Evolutionary conservation across 1,284 basidiomycete genomes (phyloP).

Genomic region (Microbotryum scabiosae): DNA sequence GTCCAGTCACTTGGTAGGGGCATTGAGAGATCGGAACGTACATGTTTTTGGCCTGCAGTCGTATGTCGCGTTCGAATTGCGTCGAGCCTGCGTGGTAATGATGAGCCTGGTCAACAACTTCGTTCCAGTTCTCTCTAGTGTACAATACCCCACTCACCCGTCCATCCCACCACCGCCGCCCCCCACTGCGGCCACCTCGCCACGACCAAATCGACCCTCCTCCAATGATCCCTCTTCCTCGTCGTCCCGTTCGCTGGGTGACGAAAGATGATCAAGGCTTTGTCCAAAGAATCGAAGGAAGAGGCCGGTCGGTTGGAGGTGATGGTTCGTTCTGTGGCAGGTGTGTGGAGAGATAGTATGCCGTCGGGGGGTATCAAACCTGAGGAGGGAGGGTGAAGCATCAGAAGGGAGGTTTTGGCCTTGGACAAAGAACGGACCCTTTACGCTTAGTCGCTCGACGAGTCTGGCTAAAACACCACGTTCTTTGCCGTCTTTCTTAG

Average conservation of each 20-base stretch:
- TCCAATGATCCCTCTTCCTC: slow-evolving; percentile 33
- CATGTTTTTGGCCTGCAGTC: slow-evolving; percentile 59
- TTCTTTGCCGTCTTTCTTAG: slow-evolving; percentile 39
- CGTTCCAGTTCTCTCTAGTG: too few relatives aligned
- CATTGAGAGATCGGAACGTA: not conserved
- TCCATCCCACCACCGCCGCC: slow-evolving; percentile 67
- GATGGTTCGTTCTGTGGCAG: slow-evolving; percentile 12
- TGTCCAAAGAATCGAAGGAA: slow-evolving; percentile 25
- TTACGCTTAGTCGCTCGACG: slow-evolving; percentile 9
- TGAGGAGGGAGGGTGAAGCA: not conserved
- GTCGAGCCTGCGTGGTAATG: slow-evolving; percentile 37
- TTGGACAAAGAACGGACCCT: slow-evolving; percentile 4
- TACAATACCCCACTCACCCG: slow-evolving; percentile 42
- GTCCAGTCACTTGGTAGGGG: too few relatives aligned
- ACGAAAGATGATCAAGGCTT: slow-evolving; percentile 21
- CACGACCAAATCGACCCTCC: slow-evolving; percentile 67
- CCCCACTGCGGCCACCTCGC: slow-evolving; percentile 59
- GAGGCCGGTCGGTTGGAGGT: slow-evolving; percentile 14
- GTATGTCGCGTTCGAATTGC: slow-evolving; percentile 69
- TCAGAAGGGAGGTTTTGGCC: not conserved
- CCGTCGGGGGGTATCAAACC: slow-evolving; percentile 23
- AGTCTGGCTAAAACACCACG: slow-evolving; percentile 11
- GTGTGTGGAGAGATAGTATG: slow-evolving; percentile 8
- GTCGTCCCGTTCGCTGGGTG: slow-evolving; percentile 44
- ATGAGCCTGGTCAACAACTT: too few relatives aligned